Base-by-base conservation (phyloP, 2,329 filamentous ascomycete species). In the Xylaria polymorpha region DNA sequence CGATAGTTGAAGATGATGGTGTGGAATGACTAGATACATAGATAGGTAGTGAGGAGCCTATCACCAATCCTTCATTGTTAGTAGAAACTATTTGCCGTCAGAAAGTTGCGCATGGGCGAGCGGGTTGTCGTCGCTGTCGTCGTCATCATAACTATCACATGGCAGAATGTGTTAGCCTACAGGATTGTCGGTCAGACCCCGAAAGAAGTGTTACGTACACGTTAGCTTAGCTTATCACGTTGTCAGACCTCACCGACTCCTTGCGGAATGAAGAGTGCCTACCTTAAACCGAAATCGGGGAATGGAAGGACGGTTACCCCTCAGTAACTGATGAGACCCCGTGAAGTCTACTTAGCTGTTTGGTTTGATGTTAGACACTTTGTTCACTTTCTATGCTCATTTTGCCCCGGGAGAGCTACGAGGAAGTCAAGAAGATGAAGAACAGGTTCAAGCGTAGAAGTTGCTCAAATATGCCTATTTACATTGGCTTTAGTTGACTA, bases 111-210 rank as follows among this genome's bases (percentile, higher is more conserved):
- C 15, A 32, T n/a, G 7, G 12, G 6, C 6, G 9, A 56, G 12
- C 20, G 9, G 10, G 10, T 2, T n/a, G 32, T 35, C 50, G 29
- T 35, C 14, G n/a, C 32, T 5, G 57, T 37, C 35, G 50, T 53
- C 50, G 50, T 66, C 51, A 56, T 61, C 35, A 43, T 22, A 39
- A 50, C 18, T 7, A 46, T 43, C 64, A 66, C 50, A 29, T 35
- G 41, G 64, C 12, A 35, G 51, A 43, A 35, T 9, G 18, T 22
- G 6, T 12, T 1, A 12, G n/a, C 10, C 44, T 12, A 56, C 41
- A 9, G 29, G 22, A 63, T 18, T 9, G 61, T 62, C 46, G 35
- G 60, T 62, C 25, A 61, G 44, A 12, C 12, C 37, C 32, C 18
- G 10, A 15, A 44, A 53, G 37, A 62, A 14, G 35, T 53, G 41